Conservation (phyloP, 2,329 filamentous ascomycete species). For the Fusarium austroafricanum region DNA sequence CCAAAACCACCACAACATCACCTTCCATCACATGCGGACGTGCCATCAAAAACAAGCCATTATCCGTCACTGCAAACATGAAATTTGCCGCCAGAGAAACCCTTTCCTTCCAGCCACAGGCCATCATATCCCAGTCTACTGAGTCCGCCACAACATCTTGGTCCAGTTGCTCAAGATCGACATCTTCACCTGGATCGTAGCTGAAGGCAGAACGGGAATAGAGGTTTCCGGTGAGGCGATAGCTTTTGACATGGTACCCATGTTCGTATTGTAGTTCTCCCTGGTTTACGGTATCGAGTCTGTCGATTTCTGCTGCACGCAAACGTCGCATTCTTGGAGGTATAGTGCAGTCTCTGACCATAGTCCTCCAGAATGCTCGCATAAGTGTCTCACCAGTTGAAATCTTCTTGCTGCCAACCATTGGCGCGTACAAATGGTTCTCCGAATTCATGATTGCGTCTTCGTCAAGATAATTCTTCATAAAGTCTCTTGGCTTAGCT, state of each 20-base stretch:
- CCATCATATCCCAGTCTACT: too few species aligned
- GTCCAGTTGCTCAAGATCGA: neutral
- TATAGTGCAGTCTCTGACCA: conserved; percentile 12
- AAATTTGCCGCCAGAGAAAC: neutral
- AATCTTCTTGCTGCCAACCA: neutral
- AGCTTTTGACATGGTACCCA: neutral
- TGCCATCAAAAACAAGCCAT: conserved; percentile 10
- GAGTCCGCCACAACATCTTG: neutral
- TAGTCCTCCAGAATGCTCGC: conserved; percentile 20
- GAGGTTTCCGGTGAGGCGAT: neutral
- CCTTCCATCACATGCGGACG: neutral
- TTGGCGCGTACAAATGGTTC: neutral
- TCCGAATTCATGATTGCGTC: neutral
- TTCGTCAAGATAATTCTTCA: neutral
- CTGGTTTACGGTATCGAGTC: neutral
- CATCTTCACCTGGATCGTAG: neutral
- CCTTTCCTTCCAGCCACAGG: too few species aligned
- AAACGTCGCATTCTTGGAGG: conserved; percentile 21
- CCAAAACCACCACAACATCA: conserved; percentile 17
- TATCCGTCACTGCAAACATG: conserved; percentile 2
- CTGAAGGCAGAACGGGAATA: neutral
- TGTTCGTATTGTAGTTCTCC: accelerated
- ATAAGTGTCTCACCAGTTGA: neutral
- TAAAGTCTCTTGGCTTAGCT: neutral
- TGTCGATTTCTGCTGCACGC: neutral